These are phyloP conservation scores for Xylariomycetidae sp. DNA, from an alignment of 2,329 filamentous ascomycete genomes.

Conservation along the genomic window DNA sequence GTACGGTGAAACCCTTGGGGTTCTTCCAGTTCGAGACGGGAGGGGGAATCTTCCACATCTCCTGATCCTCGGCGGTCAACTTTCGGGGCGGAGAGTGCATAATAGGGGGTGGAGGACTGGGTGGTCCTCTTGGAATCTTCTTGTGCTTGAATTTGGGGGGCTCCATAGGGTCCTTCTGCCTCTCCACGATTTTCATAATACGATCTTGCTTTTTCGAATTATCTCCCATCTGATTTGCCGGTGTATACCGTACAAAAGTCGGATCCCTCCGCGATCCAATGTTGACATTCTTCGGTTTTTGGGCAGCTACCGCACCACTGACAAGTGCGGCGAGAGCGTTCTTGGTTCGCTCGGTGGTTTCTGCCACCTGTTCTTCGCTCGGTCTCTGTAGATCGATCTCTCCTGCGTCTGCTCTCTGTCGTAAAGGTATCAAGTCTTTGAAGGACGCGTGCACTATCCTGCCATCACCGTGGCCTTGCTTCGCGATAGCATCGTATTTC, in stretches of 20 bases:
- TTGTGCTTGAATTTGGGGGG: slow-evolving; percentile 99
- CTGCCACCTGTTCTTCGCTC: slow-evolving; percentile 76
- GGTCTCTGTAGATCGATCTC: slow-evolving; percentile 85
- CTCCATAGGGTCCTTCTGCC: slow-evolving; percentile 86
- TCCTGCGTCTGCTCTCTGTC: slow-evolving; percentile 88
- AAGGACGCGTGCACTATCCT: slow-evolving; percentile 92
- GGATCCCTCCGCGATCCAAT: slow-evolving; percentile 75
- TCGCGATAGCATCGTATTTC: slow-evolving; percentile 92
- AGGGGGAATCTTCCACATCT: slow-evolving; percentile 85
- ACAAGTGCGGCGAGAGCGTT: slow-evolving; percentile 79
- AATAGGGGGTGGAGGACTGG: slow-evolving; percentile 86
- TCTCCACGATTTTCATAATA: slow-evolving; percentile 97
- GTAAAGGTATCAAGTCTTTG: slow-evolving; percentile 90
- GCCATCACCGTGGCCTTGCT: slow-evolving; percentile 78
- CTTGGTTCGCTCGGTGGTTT: slow-evolving; percentile 82
- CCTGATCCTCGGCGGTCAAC: slow-evolving; percentile 92
- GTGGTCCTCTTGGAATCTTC: slow-evolving; percentile 90
- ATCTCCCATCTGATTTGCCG: slow-evolving; percentile 93
- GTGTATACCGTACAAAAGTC: slow-evolving; percentile 93
- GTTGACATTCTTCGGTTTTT: slow-evolving; percentile 94
- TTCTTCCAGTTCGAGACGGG: slow-evolving; percentile 99
- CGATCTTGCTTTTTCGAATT: slow-evolving; percentile 83
- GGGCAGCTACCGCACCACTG: slow-evolving; percentile 78
- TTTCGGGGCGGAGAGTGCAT: slow-evolving; percentile 95
- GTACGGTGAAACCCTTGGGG: slow-evolving; percentile 94